Percentiles rank a stretch among this genome's conserved stretches.
These are phyloP conservation scores for Royoungia palumana DNA, from an alignment of 768 basidiomycete species.

Conservation along the genomic window DNA sequence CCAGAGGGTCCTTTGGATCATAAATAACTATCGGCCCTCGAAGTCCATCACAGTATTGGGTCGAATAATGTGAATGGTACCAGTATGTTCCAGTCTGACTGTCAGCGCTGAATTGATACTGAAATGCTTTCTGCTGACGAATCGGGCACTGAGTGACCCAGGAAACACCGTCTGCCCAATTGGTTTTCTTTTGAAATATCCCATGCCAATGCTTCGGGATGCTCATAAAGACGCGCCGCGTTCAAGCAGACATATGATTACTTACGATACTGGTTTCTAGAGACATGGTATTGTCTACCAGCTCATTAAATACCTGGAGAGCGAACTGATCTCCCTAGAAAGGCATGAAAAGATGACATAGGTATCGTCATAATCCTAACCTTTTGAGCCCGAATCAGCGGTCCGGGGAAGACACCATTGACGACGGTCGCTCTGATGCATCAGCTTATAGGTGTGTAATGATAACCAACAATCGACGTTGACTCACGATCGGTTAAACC, in stretches of 20 bases:
- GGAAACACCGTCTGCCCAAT: constrained; percentile 40
- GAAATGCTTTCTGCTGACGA: constrained; percentile 31
- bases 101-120: constrained; percentile 32
- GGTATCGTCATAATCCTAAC: neutral
- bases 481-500: neutral
- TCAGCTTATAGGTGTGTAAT: neutral
- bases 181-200: constrained; percentile 36
- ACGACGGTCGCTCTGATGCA: constrained; percentile 1
- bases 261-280: constrained; percentile 2
- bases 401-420: constrained; percentile 1
- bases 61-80: constrained; percentile 43
- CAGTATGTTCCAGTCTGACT: constrained; percentile 38
- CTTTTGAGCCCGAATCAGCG: constrained; percentile 1
- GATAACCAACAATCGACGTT: too few species aligned
- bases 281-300: neutral
- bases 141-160: constrained; percentile 45
- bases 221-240: neutral
- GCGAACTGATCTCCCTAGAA: neutral
- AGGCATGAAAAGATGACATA: neutral
- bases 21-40: constrained; percentile 37
- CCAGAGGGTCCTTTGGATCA: constrained; percentile 25
- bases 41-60: constrained; percentile 40
- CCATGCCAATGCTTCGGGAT: constrained; percentile 41
- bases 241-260: neutral
- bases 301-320: neutral